Conservation (phyloP, 108 stramenopile genomes). For the Seminavis robusta region DNA sequence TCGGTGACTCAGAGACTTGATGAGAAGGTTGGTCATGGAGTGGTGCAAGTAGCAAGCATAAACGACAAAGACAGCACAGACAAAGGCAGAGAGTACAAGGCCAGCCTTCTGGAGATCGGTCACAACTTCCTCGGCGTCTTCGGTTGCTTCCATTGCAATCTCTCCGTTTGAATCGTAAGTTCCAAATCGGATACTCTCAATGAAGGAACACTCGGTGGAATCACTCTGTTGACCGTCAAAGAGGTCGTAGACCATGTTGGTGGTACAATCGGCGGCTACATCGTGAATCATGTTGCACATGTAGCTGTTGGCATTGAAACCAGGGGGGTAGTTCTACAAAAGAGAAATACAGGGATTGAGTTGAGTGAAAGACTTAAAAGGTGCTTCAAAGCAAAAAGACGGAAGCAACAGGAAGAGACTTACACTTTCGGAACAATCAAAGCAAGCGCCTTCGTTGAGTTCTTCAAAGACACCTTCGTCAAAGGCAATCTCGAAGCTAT, state of each 20-base stretch:
- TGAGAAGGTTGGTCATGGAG: constrained; percentile 55
- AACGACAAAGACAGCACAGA: constrained; percentile 30
- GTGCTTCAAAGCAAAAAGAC: not conserved
- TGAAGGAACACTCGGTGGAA: constrained; percentile 41
- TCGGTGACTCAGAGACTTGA: constrained; percentile 50
- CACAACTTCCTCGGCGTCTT: constrained; percentile 12
- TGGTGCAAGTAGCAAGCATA: constrained; percentile 62
- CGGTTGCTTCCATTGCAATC: not conserved
- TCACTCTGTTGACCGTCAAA: constrained; percentile 9
- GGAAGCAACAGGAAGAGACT: constrained; percentile 1
- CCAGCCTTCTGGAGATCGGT: constrained; percentile 29
- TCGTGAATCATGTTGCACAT: constrained; percentile 51
- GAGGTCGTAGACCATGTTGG: constrained; percentile 18
- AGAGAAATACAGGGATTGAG: constrained; percentile 4
- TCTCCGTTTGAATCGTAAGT: constrained; percentile 48
- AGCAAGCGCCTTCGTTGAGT: constrained; percentile 25
- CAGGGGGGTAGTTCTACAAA: constrained; percentile 39
- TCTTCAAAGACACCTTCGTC: constrained; percentile 26
- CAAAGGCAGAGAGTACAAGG: constrained; percentile 13
- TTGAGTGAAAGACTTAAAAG: not conserved
- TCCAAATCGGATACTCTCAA: constrained; percentile 45
- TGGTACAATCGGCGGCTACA: constrained; percentile 26
- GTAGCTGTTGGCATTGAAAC: constrained; percentile 36
- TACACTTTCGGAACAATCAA: constrained; percentile 48
- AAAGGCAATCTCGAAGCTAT: constrained; percentile 37